Evolutionary conservation across 2,329 filamentous ascomycete genomes (phyloP).

Genomic region (Microsporum ferrugineum): DNA sequence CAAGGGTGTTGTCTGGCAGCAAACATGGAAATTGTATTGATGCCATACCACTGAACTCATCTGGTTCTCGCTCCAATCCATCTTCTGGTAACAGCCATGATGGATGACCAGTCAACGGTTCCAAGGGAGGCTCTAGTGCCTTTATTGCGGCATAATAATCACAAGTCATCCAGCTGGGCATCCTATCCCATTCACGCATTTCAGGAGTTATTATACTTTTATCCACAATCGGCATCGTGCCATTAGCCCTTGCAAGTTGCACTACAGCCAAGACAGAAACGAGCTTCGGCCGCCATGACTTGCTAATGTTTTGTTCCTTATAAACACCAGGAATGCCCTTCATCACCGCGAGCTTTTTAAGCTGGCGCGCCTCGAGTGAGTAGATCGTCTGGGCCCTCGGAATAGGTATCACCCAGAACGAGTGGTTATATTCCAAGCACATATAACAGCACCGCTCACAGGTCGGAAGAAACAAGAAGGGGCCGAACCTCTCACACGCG

Average conservation of each 20-base stretch:
- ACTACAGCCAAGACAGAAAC: not conserved
- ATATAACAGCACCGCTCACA: not conserved
- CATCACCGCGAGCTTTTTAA: slow-evolving; percentile 1
- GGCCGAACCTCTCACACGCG: not conserved
- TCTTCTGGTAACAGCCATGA: not conserved
- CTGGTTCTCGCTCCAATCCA: not conserved
- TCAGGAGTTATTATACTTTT: not conserved
- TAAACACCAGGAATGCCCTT: not conserved
- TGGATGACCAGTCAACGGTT: not conserved
- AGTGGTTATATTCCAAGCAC: not conserved
- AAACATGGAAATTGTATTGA: not conserved
- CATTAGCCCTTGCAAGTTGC: not conserved
- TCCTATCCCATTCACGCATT: not conserved
- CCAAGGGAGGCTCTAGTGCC: not conserved
- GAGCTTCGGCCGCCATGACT: not conserved
- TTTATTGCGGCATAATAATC: not conserved
- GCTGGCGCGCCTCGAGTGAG: not conserved
- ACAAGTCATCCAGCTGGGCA: not conserved
- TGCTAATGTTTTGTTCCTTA: not conserved
- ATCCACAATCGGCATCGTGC: not conserved
- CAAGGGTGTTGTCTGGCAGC: not conserved
- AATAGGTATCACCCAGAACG: slow-evolving; percentile 1
- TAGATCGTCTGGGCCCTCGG: not conserved
- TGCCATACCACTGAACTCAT: not conserved
- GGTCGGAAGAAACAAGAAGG: slow-evolving; percentile 5